Conservation (phyloP, 1,139 yeast genomes). For the Geotrichum armillariae region DNA sequence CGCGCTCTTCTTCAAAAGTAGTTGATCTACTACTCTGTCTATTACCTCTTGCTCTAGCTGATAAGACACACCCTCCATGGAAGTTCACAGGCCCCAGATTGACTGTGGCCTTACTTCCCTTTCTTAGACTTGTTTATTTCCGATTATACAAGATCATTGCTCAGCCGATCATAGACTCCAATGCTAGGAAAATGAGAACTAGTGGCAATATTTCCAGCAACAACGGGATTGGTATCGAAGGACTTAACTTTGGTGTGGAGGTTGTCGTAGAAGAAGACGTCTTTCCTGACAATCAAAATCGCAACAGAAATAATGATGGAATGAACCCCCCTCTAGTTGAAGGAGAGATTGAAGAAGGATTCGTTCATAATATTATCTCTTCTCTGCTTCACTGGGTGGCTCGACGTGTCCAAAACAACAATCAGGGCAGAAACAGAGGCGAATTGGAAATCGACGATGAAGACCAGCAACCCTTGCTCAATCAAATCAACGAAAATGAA, state of each 20-base stretch:
- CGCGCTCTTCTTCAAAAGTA: constrained; percentile 26
- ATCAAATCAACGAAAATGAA: not conserved
- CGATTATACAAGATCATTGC: constrained; percentile 28
- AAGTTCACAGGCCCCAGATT: constrained; percentile 30
- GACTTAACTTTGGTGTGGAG: constrained; percentile 19
- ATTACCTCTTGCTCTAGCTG: constrained; percentile 30
- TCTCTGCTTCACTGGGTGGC: constrained; percentile 1
- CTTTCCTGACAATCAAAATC: not conserved
- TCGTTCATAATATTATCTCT: constrained; percentile 1
- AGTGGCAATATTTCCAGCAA: not conserved
- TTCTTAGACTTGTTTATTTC: constrained; percentile 29
- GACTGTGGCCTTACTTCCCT: constrained; percentile 29
- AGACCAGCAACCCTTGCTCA: not conserved
- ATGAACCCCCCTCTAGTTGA: not conserved
- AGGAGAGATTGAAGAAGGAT: constrained; percentile 8
- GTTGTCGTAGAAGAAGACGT: constrained; percentile 19
- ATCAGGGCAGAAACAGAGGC: not conserved
- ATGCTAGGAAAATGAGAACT: constrained; percentile 30
- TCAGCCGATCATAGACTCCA: constrained; percentile 31
- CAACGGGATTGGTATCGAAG: constrained; percentile 13
- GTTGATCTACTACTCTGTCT: constrained; percentile 25
- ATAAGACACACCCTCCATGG: constrained; percentile 29
- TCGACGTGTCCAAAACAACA: constrained; percentile 7
- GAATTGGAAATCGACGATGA: not conserved
- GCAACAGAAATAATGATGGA: constrained; percentile 5